phyloP scores from a whole-genome alignment of 371 early-diverging fungal genomes.

The Rhizomucor pusillus region DNA sequence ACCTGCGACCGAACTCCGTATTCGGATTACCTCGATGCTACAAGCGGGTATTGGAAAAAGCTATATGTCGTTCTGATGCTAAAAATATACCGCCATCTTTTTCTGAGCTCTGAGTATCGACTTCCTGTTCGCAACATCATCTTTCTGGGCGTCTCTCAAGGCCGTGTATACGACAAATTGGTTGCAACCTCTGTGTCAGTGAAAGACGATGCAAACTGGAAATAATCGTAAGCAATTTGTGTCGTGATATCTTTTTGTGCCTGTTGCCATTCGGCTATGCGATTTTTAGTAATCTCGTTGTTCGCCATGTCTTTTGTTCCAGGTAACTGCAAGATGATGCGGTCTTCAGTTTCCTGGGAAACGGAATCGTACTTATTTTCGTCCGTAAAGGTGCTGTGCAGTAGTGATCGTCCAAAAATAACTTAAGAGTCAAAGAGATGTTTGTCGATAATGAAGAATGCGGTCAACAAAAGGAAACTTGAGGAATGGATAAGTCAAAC shows the following conservation, averaged over 20 bases:
- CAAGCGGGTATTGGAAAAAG: not conserved
- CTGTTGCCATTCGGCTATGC: not conserved
- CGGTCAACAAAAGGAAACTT: conserved; percentile 1
- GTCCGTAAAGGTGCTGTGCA: conserved; percentile 1
- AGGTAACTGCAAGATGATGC: no score
- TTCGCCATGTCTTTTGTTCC: no score
- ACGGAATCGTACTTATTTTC: no score
- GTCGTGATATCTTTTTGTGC: not conserved
- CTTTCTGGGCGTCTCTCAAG: not conserved
- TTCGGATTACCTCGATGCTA: not conserved
- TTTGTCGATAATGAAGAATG: not conserved
- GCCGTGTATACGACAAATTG: not conserved
- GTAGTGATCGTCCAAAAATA: conserved; percentile 1
- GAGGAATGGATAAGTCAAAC: not conserved
- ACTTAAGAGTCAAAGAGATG: not conserved
- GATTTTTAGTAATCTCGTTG: not conserved
- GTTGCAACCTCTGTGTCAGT: not conserved
- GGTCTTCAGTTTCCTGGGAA: no score
- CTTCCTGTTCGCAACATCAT: not conserved
- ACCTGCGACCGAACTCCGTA: not conserved
- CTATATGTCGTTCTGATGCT: not conserved
- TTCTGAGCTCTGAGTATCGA: not conserved
- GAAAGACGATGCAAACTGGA: not conserved
- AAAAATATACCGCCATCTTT: not conserved
- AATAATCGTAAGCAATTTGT: not conserved